These are phyloP conservation scores for Trichoderma asperellum DNA, from an alignment of 2,329 filamentous ascomycete genomes.

Conservation along the genomic window DNA sequence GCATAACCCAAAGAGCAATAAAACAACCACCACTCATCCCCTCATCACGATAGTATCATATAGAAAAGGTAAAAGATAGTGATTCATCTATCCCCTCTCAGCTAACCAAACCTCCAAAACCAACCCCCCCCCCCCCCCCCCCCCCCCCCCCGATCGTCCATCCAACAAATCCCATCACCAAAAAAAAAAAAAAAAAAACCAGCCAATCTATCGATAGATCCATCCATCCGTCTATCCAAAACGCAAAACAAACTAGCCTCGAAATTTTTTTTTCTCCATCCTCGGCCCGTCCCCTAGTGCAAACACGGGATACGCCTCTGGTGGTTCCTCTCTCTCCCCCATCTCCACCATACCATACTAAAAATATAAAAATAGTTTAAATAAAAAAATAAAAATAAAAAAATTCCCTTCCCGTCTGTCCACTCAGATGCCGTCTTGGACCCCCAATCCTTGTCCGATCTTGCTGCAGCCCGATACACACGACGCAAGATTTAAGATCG, in stretches of 20 bases:
- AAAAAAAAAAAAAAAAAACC: too few relatives aligned
- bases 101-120: background rate
- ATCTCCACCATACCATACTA: background rate
- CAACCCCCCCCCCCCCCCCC: too few relatives aligned
- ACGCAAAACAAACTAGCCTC: background rate
- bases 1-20: too few relatives aligned
- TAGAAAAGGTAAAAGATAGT: too few relatives aligned
- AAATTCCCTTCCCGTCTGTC: background rate
- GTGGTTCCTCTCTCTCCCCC: too few relatives aligned
- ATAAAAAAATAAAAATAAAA: background rate
- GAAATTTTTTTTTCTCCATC: background rate
- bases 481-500: background rate
- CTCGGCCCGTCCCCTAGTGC: background rate
- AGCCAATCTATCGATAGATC: too few relatives aligned
- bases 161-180: too few relatives aligned
- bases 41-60: too few relatives aligned
- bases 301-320: background rate
- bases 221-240: background rate
- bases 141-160: too few relatives aligned
- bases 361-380: background rate
- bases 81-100: too few relatives aligned
- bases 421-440: background rate
- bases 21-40: too few relatives aligned
- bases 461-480: slow-evolving; percentile 17
- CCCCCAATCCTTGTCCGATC: slow-evolving; percentile 2